A percentile compares a stretch with the other conserved stretches of the same genome.
These are phyloP conservation scores for Magnaporthales sp. DNA, from an alignment of 2,329 filamentous ascomycete species.

Conservation along the genomic window DNA sequence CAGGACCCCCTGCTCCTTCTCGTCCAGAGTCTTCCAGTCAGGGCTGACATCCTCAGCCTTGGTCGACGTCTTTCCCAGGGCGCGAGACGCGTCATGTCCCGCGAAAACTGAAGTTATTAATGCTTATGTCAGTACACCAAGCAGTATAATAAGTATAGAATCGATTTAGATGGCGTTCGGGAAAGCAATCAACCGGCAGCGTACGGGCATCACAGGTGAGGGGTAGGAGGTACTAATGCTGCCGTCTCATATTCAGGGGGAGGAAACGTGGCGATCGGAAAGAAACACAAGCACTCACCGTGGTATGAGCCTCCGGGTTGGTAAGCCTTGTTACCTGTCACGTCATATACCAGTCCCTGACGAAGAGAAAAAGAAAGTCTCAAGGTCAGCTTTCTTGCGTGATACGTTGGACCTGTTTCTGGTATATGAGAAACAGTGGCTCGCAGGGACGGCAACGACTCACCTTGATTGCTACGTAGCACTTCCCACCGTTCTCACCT, in stretches of 20 bases:
- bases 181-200: neutral
- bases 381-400: neutral
- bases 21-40: slow-evolving; percentile 74
- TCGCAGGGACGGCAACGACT: neutral
- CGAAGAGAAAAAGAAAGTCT: neutral
- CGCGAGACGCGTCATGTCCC: slow-evolving; percentile 91
- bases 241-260: neutral
- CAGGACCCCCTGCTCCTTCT: slow-evolving; percentile 77
- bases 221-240: neutral
- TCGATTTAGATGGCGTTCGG: neutral
- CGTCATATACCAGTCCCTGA: slow-evolving; percentile 89
- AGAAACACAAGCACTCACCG: slow-evolving; percentile 44
- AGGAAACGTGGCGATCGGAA: neutral
- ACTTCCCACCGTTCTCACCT: slow-evolving; percentile 58
- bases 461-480: slow-evolving; percentile 64
- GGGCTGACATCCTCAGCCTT: slow-evolving; percentile 75
- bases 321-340: slow-evolving; percentile 83
- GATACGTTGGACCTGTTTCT: neutral
- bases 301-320: slow-evolving; percentile 74
- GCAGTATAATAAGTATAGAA: neutral
- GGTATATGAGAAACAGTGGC: neutral
- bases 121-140: neutral
- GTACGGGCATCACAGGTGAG: neutral
- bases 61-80: slow-evolving; percentile 76
- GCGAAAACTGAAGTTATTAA: slow-evolving; percentile 63